Evolutionary conservation across 306 rosid species (phyloP).

Genomic region (Pyrus bretschneideri): DNA sequence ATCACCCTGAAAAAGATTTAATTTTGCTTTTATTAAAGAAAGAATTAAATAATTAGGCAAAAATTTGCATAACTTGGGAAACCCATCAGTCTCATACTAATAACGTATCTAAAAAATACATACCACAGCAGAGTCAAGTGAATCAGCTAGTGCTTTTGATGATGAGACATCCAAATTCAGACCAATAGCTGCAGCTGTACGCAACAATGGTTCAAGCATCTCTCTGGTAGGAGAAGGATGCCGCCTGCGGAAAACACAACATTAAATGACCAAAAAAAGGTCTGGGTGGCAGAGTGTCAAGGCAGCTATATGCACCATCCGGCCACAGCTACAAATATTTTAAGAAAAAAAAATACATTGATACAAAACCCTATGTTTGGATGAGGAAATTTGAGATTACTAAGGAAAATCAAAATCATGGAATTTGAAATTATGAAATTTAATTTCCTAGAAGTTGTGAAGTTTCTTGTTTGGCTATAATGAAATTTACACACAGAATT

Average conservation of each 20-base stretch:
- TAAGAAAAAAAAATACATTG: neutral
- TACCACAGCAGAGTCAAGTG: slow-evolving; percentile 94
- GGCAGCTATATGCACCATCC: neutral
- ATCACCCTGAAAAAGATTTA: slow-evolving; percentile 51
- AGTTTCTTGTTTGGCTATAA: too few species aligned
- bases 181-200: slow-evolving; percentile 85
- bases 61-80: neutral
- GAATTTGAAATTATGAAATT: too few species aligned
- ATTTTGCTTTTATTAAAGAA: neutral
- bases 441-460: too few species aligned
- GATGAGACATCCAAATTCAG: slow-evolving; percentile 82
- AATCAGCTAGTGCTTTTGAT: slow-evolving; percentile 91
- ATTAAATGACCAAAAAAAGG: neutral
- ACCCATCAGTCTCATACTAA: neutral
- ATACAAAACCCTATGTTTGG: neutral
- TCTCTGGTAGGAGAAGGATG: slow-evolving; percentile 89
- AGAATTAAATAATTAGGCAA: neutral
- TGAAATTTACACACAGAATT: too few species aligned
- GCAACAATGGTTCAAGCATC: slow-evolving; percentile 92
- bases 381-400: too few species aligned
- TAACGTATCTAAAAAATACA: slow-evolving; percentile 1
- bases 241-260: slow-evolving; percentile 49
- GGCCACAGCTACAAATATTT: neutral
- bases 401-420: too few species aligned
- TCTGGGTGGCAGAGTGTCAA: neutral